These are phyloP conservation scores for Piper longum DNA, from an alignment of 164 flowering plant species.

Conservation along the genomic window DNA sequence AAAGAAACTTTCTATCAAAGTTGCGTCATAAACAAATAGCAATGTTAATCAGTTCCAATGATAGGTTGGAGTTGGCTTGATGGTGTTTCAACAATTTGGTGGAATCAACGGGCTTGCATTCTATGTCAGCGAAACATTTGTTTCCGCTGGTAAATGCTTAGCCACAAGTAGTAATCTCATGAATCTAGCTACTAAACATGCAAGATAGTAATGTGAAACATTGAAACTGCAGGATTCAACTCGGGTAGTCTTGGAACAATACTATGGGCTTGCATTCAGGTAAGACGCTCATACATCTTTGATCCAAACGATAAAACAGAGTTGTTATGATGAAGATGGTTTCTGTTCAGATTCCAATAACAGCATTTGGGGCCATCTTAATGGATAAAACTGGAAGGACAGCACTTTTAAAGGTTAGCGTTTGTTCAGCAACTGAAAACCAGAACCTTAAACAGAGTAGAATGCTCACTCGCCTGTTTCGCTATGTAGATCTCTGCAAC, in stretches of 20 bases:
- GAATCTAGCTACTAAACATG: constrained; percentile 1
- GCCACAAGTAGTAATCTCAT: background rate
- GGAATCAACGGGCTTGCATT: constrained; percentile 71
- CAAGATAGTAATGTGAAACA: background rate
- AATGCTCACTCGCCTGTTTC: background rate
- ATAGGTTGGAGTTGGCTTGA: constrained; percentile 77
- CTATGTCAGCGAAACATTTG: constrained; percentile 53
- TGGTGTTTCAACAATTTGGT: constrained; percentile 73
- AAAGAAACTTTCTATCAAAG: background rate
- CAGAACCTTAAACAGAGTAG: background rate
- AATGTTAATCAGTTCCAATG: background rate
- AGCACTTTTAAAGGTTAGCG: constrained; percentile 56
- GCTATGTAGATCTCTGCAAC: constrained; percentile 47
- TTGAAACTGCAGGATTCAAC: constrained; percentile 28
- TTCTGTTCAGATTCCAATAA: constrained; percentile 45
- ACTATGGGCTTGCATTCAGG: constrained; percentile 37
- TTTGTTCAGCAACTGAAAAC: background rate
- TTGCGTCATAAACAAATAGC: background rate
- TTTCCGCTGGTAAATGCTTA: constrained; percentile 43
- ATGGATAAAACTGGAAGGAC: constrained; percentile 77
- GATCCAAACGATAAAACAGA: background rate
- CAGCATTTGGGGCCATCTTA: constrained; percentile 44
- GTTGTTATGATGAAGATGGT: background rate
- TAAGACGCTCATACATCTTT: constrained; percentile 1
- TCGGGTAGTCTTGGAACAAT: constrained; percentile 31